Conservation (phyloP, 352 stramenopile species). For the Globisporangium middletonii region DNA sequence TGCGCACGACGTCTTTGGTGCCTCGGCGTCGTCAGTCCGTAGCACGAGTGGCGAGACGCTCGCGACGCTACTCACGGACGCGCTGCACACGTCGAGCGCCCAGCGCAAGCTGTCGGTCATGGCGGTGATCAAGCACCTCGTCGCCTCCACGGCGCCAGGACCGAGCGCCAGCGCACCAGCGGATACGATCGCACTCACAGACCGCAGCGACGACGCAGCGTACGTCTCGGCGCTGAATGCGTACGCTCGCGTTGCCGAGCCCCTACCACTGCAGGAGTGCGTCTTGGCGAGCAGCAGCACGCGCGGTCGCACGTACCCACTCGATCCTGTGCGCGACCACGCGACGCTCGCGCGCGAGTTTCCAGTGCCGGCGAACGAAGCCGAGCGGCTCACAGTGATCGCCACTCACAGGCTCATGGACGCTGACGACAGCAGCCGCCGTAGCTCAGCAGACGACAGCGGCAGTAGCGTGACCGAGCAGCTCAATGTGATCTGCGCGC, state of each 20-base stretch:
- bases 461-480: constrained; percentile 25
- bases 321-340: constrained; percentile 7
- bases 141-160: constrained; percentile 3
- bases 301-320: constrained; percentile 27
- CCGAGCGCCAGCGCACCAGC: background rate
- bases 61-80: background rate
- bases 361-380: background rate
- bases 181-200: background rate
- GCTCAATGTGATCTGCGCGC: constrained; percentile 42
- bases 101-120: constrained; percentile 12
- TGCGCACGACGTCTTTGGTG: background rate
- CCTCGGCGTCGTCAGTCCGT: background rate
- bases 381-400: background rate
- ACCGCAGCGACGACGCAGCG: constrained; percentile 15
- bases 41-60: background rate
- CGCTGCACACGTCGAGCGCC: constrained; percentile 4
- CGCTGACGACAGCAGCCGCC: no score
- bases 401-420: constrained; percentile 4
- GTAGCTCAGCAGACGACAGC: background rate
- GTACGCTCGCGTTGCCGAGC: background rate
- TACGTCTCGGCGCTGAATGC: constrained; percentile 11
- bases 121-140: constrained; percentile 26
- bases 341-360: background rate
- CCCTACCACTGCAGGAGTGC: constrained; percentile 3
- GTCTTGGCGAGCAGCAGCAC: constrained; percentile 19